Base-by-base conservation (phyloP, 2,329 filamentous ascomycete genomes). In the Claviceps lovelessii region DNA sequence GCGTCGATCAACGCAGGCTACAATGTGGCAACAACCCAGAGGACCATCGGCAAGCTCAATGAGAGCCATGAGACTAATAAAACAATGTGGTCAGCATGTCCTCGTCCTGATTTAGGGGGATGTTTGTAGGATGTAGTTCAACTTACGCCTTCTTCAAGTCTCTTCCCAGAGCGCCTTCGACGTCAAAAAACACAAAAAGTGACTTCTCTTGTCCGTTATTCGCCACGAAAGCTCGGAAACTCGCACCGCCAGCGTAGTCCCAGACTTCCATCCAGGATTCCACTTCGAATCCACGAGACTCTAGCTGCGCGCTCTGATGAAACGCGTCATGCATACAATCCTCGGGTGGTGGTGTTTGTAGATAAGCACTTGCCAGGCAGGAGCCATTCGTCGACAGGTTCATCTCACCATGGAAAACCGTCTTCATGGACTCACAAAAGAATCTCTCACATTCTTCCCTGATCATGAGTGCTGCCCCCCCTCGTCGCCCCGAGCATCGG, bases 361-460 rank as follows among this genome's bases (percentile, higher is more conserved):
- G 65, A 65, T 71, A 67, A 74, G 84, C 82, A 91, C 82, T 84
- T 83, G 86, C 83, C 80, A 86, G 85, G 82, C 86, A 81, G 82
- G 88, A 91, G 85, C 82, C 85, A 82, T 83, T 79, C 77, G 76
- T 74, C 71, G 74, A 80, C 78, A 76, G 72, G 75, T 83, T 84
- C 86, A 85, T 84, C 89, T 94, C 90, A 95, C 88, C 90, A 80
- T 86, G 87, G 83, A 96, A 95, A 78, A 88, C 86, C 77, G 84
- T 77, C 76, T 82, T 86, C 84, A 95, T 88, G 80, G 84, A 85
- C 85, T 91, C 89, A 77, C 90, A 95, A 83, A 95, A 95, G 85
- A 95, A 91, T 80, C 90, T 96, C 90, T 95, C 90, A 95, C 90
- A 95, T 88, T 95, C 90, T 90, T 86, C 90, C 88, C 86, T 90